Evolutionary conservation across 164 flowering plant species (phyloP).

Genomic region (Vitis cinerea): DNA sequence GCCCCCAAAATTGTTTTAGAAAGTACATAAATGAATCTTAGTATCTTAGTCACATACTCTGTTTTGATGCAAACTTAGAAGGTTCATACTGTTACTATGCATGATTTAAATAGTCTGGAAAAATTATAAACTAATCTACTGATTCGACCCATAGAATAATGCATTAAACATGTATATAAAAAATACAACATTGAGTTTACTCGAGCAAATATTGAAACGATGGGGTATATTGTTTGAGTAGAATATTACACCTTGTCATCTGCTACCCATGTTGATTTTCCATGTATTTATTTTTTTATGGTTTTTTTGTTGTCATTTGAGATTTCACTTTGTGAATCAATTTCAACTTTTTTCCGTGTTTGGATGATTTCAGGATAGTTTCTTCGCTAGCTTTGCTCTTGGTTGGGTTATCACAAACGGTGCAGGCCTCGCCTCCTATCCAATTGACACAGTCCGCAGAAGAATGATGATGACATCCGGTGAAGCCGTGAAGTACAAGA

Average conservation of each 20-base stretch:
- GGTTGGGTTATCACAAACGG: slow-evolving; percentile 74
- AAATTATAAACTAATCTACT: too few relatives aligned
- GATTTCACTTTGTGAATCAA: neutral
- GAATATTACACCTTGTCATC: neutral
- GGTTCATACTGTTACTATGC: too few relatives aligned
- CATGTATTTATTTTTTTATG: neutral
- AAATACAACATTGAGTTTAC: too few relatives aligned
- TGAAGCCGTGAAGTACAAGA: slow-evolving; percentile 74
- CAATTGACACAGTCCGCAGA: slow-evolving; percentile 52
- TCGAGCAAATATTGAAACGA: too few relatives aligned
- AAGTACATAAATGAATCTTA: too few relatives aligned
- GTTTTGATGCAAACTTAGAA: too few relatives aligned
- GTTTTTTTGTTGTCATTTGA: neutral
- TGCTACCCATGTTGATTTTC: neutral
- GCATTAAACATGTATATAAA: too few relatives aligned
- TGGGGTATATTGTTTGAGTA: neutral
- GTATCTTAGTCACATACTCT: too few relatives aligned
- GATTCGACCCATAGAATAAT: too few relatives aligned
- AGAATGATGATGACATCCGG: slow-evolving; percentile 49
- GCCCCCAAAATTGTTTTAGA: too few relatives aligned
- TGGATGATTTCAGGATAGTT: slow-evolving; percentile 56
- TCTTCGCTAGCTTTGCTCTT: slow-evolving; percentile 68
- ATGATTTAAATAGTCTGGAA: too few relatives aligned
- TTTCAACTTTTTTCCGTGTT: too few relatives aligned
- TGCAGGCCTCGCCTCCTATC: slow-evolving; percentile 74